Evolutionary conservation across 1,284 basidiomycete species (phyloP).

Genomic region (Malassezia obtusa): DNA sequence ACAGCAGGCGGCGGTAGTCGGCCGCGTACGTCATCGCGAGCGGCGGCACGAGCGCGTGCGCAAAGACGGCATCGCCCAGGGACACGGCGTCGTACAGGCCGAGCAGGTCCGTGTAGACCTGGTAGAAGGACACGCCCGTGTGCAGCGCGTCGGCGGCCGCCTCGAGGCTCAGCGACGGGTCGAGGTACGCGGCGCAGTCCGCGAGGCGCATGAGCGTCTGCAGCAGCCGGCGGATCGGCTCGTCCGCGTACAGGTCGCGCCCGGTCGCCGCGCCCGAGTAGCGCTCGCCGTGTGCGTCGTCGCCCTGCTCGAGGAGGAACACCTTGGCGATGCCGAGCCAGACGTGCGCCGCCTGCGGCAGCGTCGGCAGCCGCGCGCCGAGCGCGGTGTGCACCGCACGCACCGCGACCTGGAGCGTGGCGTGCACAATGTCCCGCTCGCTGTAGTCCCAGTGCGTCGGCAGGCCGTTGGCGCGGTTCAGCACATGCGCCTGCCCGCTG

Average conservation of each 20-base stretch:
- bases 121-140: constrained; percentile 60
- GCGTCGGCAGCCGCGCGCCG: constrained; percentile 53
- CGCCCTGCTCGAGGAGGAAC: constrained; percentile 65
- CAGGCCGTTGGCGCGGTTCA: constrained; percentile 59
- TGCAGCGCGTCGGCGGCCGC: constrained; percentile 15
- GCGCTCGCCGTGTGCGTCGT: constrained; percentile 9
- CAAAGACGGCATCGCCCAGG: constrained; percentile 70
- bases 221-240: constrained; percentile 53
- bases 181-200: constrained; percentile 6
- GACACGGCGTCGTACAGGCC: constrained; percentile 81
- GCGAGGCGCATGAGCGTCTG: constrained; percentile 20
- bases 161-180: constrained; percentile 31
- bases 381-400: constrained; percentile 33
- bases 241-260: constrained; percentile 63
- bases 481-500: constrained; percentile 30
- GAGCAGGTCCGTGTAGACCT: constrained; percentile 85
- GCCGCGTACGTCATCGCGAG: constrained; percentile 63
- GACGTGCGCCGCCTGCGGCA: constrained; percentile 26
- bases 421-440: constrained; percentile 67
- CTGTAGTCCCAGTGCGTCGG: constrained; percentile 68
- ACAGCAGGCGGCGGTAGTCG: constrained; percentile 77
- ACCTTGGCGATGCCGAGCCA: constrained; percentile 75
- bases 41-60: constrained; percentile 65
- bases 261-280: constrained; percentile 32
- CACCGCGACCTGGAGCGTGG: constrained; percentile 57